phyloP scores from a whole-genome alignment of 2,329 filamentous ascomycete genomes.

The Colletotrichum eleusines region DNA sequence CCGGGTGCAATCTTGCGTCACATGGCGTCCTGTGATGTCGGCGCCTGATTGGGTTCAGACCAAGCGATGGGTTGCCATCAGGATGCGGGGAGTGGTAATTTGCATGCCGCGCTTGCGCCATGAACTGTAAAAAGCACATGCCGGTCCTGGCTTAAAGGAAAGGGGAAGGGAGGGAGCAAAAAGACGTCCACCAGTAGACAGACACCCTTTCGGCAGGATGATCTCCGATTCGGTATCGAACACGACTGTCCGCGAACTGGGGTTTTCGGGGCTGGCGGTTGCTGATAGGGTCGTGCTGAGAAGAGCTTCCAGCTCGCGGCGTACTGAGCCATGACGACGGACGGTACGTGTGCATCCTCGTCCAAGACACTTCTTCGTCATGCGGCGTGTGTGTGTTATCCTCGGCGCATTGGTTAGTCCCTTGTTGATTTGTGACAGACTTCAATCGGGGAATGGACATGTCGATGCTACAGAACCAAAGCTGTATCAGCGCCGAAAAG shows the following conservation, averaged over 20 bases:
- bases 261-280: not conserved
- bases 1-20: conserved; percentile 39
- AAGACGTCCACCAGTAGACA: not conserved
- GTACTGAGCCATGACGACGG: not conserved
- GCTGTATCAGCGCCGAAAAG: not conserved
- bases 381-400: too few relatives aligned
- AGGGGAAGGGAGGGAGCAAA: not conserved
- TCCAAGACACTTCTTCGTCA: not conserved
- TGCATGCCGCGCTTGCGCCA: conserved; percentile 9
- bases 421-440: too few relatives aligned
- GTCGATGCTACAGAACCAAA: not conserved
- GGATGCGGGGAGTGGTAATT: conserved; percentile 38
- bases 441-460: not conserved
- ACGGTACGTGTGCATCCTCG: not conserved
- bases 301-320: conserved; percentile 10
- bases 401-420: not conserved
- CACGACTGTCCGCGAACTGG: not conserved
- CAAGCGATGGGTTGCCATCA: conserved; percentile 31
- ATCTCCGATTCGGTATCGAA: conserved; percentile 22
- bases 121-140: conserved; percentile 14
- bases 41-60: conserved; percentile 29
- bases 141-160: not conserved
- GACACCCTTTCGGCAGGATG: conserved; percentile 9
- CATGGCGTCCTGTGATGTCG: conserved; percentile 36
- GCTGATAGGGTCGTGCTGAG: not conserved